phyloP scores from a whole-genome alignment of 73 alveolate species.

The Paramecium pentaurelia region DNA sequence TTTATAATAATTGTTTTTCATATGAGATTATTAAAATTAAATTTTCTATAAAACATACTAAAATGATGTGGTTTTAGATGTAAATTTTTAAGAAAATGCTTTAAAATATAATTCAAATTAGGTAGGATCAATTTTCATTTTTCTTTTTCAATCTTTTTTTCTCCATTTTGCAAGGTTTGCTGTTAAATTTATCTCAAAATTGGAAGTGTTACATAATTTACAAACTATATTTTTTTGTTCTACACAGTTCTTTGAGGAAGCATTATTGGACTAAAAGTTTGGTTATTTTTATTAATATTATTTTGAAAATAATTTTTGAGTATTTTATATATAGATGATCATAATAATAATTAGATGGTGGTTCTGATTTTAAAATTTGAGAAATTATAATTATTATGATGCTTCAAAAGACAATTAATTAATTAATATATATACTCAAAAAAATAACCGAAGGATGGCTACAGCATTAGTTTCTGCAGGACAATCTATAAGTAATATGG shows the following conservation, averaged over 20 bases:
- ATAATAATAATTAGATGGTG: background rate
- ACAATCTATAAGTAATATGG: background rate
- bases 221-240: background rate
- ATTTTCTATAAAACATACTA: background rate
- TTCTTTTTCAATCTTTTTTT: background rate
- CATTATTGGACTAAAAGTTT: background rate
- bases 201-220: background rate
- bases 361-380: background rate
- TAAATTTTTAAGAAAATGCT: background rate
- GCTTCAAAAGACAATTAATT: background rate
- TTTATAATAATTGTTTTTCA: background rate
- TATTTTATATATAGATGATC: background rate
- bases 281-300: background rate
- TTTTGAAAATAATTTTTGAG: background rate
- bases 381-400: background rate
- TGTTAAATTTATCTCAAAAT: background rate
- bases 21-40: background rate
- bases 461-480: conserved; percentile 38
- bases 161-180: background rate
- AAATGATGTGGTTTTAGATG: background rate
- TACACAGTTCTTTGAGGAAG: background rate
- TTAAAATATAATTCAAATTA: background rate
- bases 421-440: background rate
- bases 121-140: background rate
- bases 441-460: conserved; percentile 38